Evolutionary conservation across 257 asterid genomes (phyloP).

Genomic region (Agastache rugosa): DNA sequence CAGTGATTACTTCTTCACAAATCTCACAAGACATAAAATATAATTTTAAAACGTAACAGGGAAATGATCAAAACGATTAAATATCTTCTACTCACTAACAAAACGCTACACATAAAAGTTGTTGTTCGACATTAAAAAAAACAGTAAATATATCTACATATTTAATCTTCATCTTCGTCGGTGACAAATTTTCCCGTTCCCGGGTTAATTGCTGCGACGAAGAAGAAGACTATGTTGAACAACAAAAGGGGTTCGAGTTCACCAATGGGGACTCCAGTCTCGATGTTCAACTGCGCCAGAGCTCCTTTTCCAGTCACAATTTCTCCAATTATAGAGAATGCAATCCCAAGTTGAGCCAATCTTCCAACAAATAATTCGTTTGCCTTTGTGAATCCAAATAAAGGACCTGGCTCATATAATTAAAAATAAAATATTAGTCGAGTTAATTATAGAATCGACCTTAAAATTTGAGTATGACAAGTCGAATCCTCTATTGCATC

Average conservation of each 20-base stretch:
- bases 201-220: constrained; percentile 92
- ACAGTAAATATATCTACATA: neutral
- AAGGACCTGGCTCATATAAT: constrained; percentile 55
- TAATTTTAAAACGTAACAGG: neutral
- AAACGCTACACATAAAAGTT: constrained; percentile 7
- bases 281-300: constrained; percentile 85
- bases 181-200: constrained; percentile 88
- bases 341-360: constrained; percentile 91
- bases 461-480: too few species aligned
- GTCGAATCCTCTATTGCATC: too few species aligned
- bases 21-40: neutral
- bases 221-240: constrained; percentile 87
- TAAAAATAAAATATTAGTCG: too few species aligned
- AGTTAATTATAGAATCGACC: too few species aligned
- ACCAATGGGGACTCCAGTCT: constrained; percentile 85
- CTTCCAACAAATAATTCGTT: constrained; percentile 96
- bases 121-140: neutral
- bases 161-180: constrained; percentile 72
- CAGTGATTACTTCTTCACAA: neutral
- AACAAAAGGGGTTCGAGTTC: constrained; percentile 87
- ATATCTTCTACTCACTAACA: constrained; percentile 25
- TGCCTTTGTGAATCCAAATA: constrained; percentile 92
- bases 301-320: constrained; percentile 95
- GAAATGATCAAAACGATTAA: neutral
- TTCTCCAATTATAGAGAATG: constrained; percentile 91